phyloP scores from a whole-genome alignment of 2,329 filamentous ascomycete genomes.

The Cyphellophora europaea region DNA sequence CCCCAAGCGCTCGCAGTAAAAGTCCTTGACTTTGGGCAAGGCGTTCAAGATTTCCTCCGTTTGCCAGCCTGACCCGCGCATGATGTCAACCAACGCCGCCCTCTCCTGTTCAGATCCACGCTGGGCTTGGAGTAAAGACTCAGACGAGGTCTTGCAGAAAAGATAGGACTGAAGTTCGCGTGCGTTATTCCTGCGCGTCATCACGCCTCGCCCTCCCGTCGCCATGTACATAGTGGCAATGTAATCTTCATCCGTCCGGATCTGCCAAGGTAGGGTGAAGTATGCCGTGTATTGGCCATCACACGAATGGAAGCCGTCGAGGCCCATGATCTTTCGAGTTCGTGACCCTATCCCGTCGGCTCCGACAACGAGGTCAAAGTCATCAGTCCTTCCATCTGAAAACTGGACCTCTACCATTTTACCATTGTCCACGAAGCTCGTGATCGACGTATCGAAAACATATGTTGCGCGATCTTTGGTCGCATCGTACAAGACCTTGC shows the following conservation, averaged over 20 bases:
- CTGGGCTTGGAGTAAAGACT: constrained; percentile 20
- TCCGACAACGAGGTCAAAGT: constrained; percentile 23
- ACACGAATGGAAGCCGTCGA: constrained; percentile 14
- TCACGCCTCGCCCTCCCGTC: constrained; percentile 27
- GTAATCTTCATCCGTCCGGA: constrained; percentile 24
- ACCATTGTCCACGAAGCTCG: constrained; percentile 18
- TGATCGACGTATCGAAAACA: constrained; percentile 24
- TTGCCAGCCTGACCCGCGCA: constrained; percentile 38
- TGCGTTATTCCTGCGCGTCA: constrained; percentile 35
- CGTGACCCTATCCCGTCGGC: constrained; percentile 22
- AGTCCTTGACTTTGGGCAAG: constrained; percentile 32
- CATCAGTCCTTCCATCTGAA: constrained; percentile 15
- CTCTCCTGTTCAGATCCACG: constrained; percentile 31
- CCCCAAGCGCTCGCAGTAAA: constrained; percentile 36
- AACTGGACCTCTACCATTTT: constrained; percentile 17
- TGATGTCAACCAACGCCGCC: constrained; percentile 27
- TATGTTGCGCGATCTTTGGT: constrained; percentile 20
- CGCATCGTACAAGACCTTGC: constrained; percentile 38
- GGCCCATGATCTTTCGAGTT: constrained; percentile 16
- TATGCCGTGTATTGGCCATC: constrained; percentile 24
- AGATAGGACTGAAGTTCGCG: too few species aligned
- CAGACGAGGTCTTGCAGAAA: constrained; percentile 20
- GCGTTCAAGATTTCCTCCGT: constrained; percentile 32
- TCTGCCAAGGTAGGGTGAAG: constrained; percentile 25
- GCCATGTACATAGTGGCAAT: constrained; percentile 29